Conservation (phyloP, 352 stramenopile species). For the Globisporangium nunn region DNA sequence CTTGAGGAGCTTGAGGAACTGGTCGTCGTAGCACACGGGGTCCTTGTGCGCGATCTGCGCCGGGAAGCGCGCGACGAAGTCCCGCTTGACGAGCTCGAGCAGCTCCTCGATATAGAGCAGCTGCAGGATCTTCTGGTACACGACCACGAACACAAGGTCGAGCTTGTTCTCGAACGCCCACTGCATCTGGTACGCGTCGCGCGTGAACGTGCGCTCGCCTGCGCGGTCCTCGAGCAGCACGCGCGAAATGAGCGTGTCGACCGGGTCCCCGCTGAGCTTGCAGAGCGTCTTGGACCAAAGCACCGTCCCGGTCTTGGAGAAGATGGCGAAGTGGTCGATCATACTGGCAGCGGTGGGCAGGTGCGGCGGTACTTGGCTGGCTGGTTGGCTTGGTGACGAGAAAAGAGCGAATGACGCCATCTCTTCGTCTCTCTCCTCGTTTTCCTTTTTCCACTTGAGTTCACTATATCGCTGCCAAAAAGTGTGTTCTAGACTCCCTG, state of each 20-base stretch:
- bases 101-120: slow-evolving; percentile 90
- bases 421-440: no score
- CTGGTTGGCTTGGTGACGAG: neutral
- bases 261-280: slow-evolving; percentile 78
- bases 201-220: slow-evolving; percentile 80
- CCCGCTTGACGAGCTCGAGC: slow-evolving; percentile 82
- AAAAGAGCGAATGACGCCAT: no score
- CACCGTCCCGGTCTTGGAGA: slow-evolving; percentile 87
- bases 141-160: slow-evolving; percentile 88
- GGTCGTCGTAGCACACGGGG: slow-evolving; percentile 71
- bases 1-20: slow-evolving; percentile 79
- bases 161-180: slow-evolving; percentile 91
- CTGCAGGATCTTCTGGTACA: slow-evolving; percentile 90
- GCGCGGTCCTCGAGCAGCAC: slow-evolving; percentile 88
- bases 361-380: neutral
- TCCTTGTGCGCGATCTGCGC: slow-evolving; percentile 67
- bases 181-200: slow-evolving; percentile 85
- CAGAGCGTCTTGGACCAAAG: slow-evolving; percentile 87
- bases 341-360: slow-evolving; percentile 26
- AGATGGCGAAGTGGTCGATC: slow-evolving; percentile 92
- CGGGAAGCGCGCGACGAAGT: slow-evolving; percentile 69
- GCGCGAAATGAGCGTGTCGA: slow-evolving; percentile 85
- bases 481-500: no score
- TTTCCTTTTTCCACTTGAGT: no score
- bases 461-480: no score